phyloP scores from a whole-genome alignment of 192 early-diverging fungal species.

The Coemansia sp. region DNA sequence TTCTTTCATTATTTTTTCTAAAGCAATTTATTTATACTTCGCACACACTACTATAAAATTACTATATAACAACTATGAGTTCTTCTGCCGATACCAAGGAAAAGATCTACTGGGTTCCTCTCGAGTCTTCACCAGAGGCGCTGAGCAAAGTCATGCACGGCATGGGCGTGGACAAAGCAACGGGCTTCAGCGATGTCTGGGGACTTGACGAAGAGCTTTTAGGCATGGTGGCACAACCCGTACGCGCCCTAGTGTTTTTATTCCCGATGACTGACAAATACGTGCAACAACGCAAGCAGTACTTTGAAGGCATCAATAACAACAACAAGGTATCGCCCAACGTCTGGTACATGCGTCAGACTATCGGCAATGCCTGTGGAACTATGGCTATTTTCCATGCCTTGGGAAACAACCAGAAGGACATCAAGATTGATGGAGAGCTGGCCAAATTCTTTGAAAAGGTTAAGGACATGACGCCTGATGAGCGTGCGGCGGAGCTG shows the following conservation, averaged over 20 bases:
- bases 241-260: slow-evolving; percentile 81
- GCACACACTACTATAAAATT: too few relatives aligned
- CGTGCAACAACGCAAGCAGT: slow-evolving; percentile 61
- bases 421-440: slow-evolving; percentile 44
- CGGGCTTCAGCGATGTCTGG: slow-evolving; percentile 79
- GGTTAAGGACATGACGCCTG: slow-evolving; percentile 62
- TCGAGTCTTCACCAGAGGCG: slow-evolving; percentile 88
- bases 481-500: slow-evolving; percentile 70
- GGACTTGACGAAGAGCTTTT: slow-evolving; percentile 84
- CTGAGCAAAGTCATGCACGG: slow-evolving; percentile 64
- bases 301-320: slow-evolving; percentile 50
- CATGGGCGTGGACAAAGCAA: slow-evolving; percentile 63
- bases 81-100: slow-evolving; percentile 10
- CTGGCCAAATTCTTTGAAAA: slow-evolving; percentile 67
- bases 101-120: slow-evolving; percentile 73
- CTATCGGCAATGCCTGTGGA: slow-evolving; percentile 90
- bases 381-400: slow-evolving; percentile 93
- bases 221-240: slow-evolving; percentile 77
- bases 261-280: slow-evolving; percentile 74
- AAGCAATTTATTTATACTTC: slow-evolving; percentile 1
- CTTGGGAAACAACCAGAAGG: slow-evolving; percentile 70
- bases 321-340: slow-evolving; percentile 31
- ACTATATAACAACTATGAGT: neutral
- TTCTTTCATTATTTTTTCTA: neutral
- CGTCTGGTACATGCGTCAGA: slow-evolving; percentile 81